Evolutionary conservation across 352 stramenopile genomes (phyloP).

Genomic region (Phytophthora pseudosyringae): DNA sequence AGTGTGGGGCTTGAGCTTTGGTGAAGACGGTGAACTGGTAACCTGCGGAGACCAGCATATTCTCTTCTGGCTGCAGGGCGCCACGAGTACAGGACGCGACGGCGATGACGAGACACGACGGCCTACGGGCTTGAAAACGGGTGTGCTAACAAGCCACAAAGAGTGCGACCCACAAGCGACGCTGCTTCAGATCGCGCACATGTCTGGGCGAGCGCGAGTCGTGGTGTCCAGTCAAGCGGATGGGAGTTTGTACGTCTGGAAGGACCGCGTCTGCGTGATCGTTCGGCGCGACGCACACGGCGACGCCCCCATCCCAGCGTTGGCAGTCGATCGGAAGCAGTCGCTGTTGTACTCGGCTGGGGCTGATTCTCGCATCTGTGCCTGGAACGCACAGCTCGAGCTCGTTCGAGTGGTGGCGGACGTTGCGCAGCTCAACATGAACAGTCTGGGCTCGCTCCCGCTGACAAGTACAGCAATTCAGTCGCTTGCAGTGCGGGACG

Average conservation of each 20-base stretch:
- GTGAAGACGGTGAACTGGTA: slow-evolving; percentile 59
- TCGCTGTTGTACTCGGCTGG: slow-evolving; percentile 68
- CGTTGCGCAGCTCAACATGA: slow-evolving; percentile 41
- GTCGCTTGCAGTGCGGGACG: slow-evolving; percentile 62
- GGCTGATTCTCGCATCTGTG: slow-evolving; percentile 59
- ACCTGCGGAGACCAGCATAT: slow-evolving; percentile 74
- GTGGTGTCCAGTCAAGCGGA: slow-evolving; percentile 72
- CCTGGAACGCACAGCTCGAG: slow-evolving; percentile 69
- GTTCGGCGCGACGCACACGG: slow-evolving; percentile 53
- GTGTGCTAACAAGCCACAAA: slow-evolving; percentile 58
- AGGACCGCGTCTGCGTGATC: slow-evolving; percentile 64
- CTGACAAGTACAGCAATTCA: slow-evolving; percentile 55
- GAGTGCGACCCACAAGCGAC: slow-evolving; percentile 46
- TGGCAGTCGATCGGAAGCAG: slow-evolving; percentile 56
- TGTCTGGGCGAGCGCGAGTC: slow-evolving; percentile 49
- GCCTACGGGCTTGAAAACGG: slow-evolving; percentile 63
- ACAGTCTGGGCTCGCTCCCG: not conserved
- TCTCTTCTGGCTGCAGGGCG: slow-evolving; percentile 60
- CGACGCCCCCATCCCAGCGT: slow-evolving; percentile 46
- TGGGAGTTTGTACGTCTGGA: slow-evolving; percentile 81
- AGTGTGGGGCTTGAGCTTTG: slow-evolving; percentile 66
- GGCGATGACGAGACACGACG: slow-evolving; percentile 24
- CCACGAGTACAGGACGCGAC: slow-evolving; percentile 5
- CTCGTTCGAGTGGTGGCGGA: slow-evolving; percentile 41
- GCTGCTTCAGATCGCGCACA: slow-evolving; percentile 43